These are phyloP conservation scores for Talaromyces islandicus DNA, from an alignment of 2,329 filamentous ascomycete species.

Conservation along the genomic window DNA sequence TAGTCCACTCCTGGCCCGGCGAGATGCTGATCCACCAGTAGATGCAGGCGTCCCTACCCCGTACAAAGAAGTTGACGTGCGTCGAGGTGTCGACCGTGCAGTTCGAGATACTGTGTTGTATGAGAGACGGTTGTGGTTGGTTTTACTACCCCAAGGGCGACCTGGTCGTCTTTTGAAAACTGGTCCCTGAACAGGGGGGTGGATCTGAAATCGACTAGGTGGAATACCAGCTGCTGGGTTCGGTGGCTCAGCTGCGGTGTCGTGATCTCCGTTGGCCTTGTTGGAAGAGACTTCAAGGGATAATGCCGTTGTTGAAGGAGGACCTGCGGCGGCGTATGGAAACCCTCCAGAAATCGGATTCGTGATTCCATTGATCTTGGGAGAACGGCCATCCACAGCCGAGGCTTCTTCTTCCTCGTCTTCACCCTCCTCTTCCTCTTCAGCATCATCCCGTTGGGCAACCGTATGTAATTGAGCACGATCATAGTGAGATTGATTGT, in stretches of 20 bases:
- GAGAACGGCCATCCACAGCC: neutral
- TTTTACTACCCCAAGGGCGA: conserved; percentile 31
- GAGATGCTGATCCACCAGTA: conserved; percentile 11
- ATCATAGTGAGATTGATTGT: conserved; percentile 75
- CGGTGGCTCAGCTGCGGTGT: conserved; percentile 12
- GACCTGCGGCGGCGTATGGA: conserved; percentile 25
- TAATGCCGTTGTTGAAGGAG: conserved; percentile 28
- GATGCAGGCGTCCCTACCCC: conserved; percentile 23
- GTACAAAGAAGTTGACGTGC: conserved; percentile 20
- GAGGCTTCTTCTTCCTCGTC: conserved; percentile 10
- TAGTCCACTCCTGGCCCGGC: conserved; percentile 30
- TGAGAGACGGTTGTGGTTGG: conserved; percentile 17
- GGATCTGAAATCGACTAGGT: conserved; percentile 38
- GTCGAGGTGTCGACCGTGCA: conserved; percentile 32
- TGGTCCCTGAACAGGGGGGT: conserved; percentile 34
- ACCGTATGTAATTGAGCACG: conserved; percentile 79
- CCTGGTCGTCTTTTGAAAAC: conserved; percentile 31
- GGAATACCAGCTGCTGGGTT: conserved; percentile 33
- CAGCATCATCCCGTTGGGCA: conserved; percentile 74
- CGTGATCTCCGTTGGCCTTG: conserved; percentile 22
- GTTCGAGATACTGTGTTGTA: conserved; percentile 25
- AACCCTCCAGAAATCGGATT: conserved; percentile 8
- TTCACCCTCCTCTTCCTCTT: conserved; percentile 19
- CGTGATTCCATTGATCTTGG: conserved; percentile 10
- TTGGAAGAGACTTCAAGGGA: conserved; percentile 11